These are phyloP conservation scores for Mycena maculata DNA, from an alignment of 768 basidiomycete species.

Conservation along the genomic window DNA sequence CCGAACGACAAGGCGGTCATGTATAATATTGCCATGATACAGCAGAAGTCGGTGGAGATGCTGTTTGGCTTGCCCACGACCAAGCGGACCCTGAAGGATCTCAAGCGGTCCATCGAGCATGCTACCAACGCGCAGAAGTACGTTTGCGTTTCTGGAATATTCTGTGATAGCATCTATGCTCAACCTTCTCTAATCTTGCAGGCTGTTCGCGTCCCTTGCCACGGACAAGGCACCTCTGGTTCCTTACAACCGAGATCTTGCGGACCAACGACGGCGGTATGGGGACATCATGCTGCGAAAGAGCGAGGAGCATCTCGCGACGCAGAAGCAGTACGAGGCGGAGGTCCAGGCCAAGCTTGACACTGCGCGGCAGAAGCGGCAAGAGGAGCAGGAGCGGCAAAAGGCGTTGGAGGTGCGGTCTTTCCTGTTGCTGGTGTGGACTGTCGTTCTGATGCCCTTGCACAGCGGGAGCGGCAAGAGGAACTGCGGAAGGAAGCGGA, in stretches of 20 bases:
- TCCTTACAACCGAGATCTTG: slow-evolving; percentile 89
- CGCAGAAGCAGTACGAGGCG: slow-evolving; percentile 77
- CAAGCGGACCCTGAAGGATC: slow-evolving; percentile 85
- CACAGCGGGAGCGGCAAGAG: slow-evolving; percentile 70
- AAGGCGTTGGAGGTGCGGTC: slow-evolving; percentile 73
- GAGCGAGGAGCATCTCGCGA: slow-evolving; percentile 80
- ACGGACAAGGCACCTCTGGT: slow-evolving; percentile 74
- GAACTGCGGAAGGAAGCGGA: slow-evolving; percentile 77
- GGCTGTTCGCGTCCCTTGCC: slow-evolving; percentile 87
- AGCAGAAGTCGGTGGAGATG: slow-evolving; percentile 95
- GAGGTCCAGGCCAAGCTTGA: slow-evolving; percentile 81
- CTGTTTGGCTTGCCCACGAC: slow-evolving; percentile 77
- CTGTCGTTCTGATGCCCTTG: slow-evolving; percentile 18
- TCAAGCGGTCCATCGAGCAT: slow-evolving; percentile 81
- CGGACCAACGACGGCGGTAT: slow-evolving; percentile 90
- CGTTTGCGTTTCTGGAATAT: slow-evolving; percentile 35
- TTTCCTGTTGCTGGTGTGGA: not conserved
- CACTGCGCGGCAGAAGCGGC: slow-evolving; percentile 78
- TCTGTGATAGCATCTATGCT: too few relatives aligned
- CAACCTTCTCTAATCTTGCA: slow-evolving; percentile 41
- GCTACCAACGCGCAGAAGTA: slow-evolving; percentile 90
- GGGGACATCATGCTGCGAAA: slow-evolving; percentile 87
- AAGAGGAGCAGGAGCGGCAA: slow-evolving; percentile 78
- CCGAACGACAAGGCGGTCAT: slow-evolving; percentile 90
- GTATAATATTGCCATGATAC: slow-evolving; percentile 98